Conservation (phyloP, 2,329 filamentous ascomycete genomes). For the Byssothecium circinans region DNA sequence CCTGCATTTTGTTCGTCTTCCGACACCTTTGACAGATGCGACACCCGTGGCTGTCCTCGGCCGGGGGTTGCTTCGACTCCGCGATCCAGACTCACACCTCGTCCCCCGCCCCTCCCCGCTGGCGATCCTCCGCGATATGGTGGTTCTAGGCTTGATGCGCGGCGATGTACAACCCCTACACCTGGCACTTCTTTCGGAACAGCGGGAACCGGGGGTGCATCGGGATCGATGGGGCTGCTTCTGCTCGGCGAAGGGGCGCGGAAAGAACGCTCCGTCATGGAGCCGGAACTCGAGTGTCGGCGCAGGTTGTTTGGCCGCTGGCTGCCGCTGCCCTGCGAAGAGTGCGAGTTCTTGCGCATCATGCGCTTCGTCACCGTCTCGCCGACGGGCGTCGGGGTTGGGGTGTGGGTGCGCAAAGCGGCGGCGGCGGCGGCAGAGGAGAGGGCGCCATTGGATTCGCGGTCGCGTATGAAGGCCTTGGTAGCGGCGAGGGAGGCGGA, state of each 20-base stretch:
- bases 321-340: slow-evolving; percentile 62
- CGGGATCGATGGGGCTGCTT: slow-evolving; percentile 33
- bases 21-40: slow-evolving; percentile 46
- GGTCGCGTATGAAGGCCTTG: slow-evolving; percentile 74
- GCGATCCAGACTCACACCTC: slow-evolving; percentile 47
- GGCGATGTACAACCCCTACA: slow-evolving; percentile 30
- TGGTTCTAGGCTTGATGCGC: slow-evolving; percentile 56
- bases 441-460: slow-evolving; percentile 65
- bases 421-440: slow-evolving; percentile 86
- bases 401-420: slow-evolving; percentile 76
- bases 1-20: slow-evolving; percentile 48
- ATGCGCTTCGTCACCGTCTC: slow-evolving; percentile 88
- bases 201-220: slow-evolving; percentile 73
- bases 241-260: slow-evolving; percentile 65
- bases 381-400: slow-evolving; percentile 76
- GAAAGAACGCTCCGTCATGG: slow-evolving; percentile 89
- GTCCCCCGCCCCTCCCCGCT: slow-evolving; percentile 38
- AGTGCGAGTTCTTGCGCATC: slow-evolving; percentile 70
- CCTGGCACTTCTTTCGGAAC: slow-evolving; percentile 59
- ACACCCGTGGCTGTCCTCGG: slow-evolving; percentile 28
- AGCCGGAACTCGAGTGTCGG: slow-evolving; percentile 66
- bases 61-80: slow-evolving; percentile 21
- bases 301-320: slow-evolving; percentile 41
- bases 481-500: slow-evolving; percentile 79
- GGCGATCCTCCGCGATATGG: slow-evolving; percentile 51